Evolutionary conservation across 2,329 filamentous ascomycete genomes (phyloP), one percentile per base, ranked within the genome.

Genomic region (Colletotrichum sp.): DNA sequence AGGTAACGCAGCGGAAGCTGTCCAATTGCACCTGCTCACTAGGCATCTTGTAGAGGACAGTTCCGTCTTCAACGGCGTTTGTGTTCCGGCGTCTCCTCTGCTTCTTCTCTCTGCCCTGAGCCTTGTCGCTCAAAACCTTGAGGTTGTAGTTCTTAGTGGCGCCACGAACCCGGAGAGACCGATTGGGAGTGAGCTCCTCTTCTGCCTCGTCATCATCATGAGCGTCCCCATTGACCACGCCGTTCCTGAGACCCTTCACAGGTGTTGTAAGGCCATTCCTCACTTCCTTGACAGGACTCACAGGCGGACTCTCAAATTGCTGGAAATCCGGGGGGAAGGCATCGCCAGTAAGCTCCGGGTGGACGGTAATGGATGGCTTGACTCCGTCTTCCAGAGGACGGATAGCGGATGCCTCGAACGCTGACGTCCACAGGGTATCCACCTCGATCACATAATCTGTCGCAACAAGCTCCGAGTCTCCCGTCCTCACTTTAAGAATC

Each of bases 101-200:
- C 77, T 87, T 89, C 76, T 85, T 86, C 59, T 88, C 87, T 78
- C 86, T 89, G 6, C 90, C 90, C 68, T 90, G 87, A 8, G 90
- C 90, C 78, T 90, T 89, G 78, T 91, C 90, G 81, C 88, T 92
- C 19, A 93, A 83, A 15, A 88, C 84, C 80, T 91, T 92, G 48
- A 93, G 82, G 77, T 93, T 93, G 80, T 93, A 93, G 27, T 87
- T 86, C 75, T 89, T 88, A 72, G 87, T 87, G 57, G 84, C 84
- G 22, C 70, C 74, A 68, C 90, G 86, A 19, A 84, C 83, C 59
- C 90, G 86, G 22, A 91, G 82, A 2, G 88, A 88, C 74, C 90
- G 87, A 69, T 86, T 90, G 0, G 90, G 89, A 3, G 90, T 91
- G 16, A 85, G 83, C 22, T 89, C 88, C 30, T 87, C 87, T 27